Percentiles rank a stretch among this genome's conserved stretches.
phyloP scores from a whole-genome alignment of 495 filamentous ascomycete genomes.

The Pseudoneurospora amorphoporcata region DNA sequence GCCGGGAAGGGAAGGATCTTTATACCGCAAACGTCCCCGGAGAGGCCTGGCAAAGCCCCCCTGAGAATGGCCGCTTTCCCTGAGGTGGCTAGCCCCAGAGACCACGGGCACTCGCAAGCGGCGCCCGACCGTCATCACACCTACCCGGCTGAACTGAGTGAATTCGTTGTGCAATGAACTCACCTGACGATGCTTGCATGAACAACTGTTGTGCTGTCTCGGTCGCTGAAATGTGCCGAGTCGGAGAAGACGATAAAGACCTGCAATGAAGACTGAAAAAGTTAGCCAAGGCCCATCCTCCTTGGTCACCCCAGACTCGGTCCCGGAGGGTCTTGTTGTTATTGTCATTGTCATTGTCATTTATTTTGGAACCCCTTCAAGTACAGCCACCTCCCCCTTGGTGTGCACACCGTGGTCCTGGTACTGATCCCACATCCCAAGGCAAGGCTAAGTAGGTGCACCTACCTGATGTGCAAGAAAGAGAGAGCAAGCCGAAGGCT shows the following conservation, averaged over 20 bases:
- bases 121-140: neutral
- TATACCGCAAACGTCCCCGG: neutral
- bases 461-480: neutral
- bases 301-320: neutral
- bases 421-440: neutral
- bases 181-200: neutral
- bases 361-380: too few relatives aligned
- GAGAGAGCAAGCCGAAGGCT: neutral
- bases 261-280: neutral
- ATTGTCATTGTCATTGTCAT: neutral
- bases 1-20: neutral
- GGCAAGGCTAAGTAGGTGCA: neutral
- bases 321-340: neutral
- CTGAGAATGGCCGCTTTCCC: neutral
- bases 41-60: neutral
- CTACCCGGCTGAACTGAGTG: neutral
- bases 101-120: neutral
- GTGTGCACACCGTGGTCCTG: neutral
- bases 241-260: neutral
- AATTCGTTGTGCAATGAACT: neutral
- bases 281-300: neutral
- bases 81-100: neutral
- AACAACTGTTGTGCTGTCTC: neutral
- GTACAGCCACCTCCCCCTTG: neutral
- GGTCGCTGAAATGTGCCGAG: neutral